A percentile compares a stretch with the other conserved stretches of the same genome.
These are phyloP conservation scores for Clonostachys byssicola DNA, from an alignment of 2,329 filamentous ascomycete genomes.

Conservation along the genomic window DNA sequence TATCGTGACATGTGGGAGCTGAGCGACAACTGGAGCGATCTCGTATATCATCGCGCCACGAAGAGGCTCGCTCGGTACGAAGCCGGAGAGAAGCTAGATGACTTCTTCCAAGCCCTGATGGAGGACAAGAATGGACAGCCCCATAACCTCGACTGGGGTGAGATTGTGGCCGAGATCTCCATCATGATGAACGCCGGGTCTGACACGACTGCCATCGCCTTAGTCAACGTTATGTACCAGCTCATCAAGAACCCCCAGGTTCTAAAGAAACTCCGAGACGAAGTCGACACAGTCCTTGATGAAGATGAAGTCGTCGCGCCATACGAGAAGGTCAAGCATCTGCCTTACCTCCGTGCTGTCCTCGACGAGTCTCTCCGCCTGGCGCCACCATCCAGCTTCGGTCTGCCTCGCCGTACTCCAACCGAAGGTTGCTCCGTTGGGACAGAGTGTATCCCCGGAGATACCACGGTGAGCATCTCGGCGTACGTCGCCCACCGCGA, in stretches of 20 bases:
- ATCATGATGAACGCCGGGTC: constrained; percentile 49
- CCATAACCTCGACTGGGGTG: constrained; percentile 47
- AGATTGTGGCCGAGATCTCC: constrained; percentile 50
- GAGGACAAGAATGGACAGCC: constrained; percentile 34
- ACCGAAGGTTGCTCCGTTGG: background rate
- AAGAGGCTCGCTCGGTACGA: constrained; percentile 35
- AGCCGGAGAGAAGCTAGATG: constrained; percentile 49
- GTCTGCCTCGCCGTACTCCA: background rate
- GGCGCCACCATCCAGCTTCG: background rate
- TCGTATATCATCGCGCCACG: constrained; percentile 19
- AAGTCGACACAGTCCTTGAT: background rate
- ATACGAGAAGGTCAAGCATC: background rate
- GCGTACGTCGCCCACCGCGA: background rate
- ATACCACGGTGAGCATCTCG: background rate
- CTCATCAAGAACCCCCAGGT: background rate
- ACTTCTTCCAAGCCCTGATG: constrained; percentile 55
- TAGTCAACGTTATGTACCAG: constrained; percentile 30
- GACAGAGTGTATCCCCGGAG: background rate
- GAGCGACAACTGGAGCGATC: background rate
- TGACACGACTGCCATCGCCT: constrained; percentile 41
- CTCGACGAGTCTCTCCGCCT: background rate
- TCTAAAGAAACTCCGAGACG: background rate
- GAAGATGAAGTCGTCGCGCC: background rate
- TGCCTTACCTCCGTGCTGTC: background rate
- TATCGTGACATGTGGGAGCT: background rate